A percentile compares a stretch with the other conserved stretches of the same genome.
Conservation (phyloP, 805 yeast genomes). For the Saccharomyces eubayanus region DNA sequence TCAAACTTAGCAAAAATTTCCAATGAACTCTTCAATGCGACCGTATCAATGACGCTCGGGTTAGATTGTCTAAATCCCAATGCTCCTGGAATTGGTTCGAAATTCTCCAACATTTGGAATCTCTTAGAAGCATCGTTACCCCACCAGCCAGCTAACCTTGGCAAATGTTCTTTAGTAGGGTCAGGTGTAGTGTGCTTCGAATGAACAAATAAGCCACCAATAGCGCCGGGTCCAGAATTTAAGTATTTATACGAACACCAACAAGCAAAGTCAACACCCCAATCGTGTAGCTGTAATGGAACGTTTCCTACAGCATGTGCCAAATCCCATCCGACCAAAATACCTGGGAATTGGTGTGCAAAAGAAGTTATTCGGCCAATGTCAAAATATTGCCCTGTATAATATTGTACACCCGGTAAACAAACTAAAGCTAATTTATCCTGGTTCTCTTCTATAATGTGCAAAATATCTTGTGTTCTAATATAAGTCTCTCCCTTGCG, state of each 20-base stretch:
- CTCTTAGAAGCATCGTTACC: constrained; percentile 67
- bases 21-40: constrained; percentile 59
- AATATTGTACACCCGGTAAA: constrained; percentile 84
- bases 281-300: constrained; percentile 65
- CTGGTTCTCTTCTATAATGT: constrained; percentile 44
- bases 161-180: constrained; percentile 33
- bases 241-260: constrained; percentile 92
- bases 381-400: constrained; percentile 82
- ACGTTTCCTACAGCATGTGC: constrained; percentile 95
- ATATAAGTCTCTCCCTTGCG: constrained; percentile 48
- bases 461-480: constrained; percentile 54
- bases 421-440: constrained; percentile 65
- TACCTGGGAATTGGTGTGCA: constrained; percentile 42
- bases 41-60: constrained; percentile 82
- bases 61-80: constrained; percentile 83
- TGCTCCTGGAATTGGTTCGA: constrained; percentile 79
- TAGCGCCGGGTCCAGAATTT: constrained; percentile 90
- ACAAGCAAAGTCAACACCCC: constrained; percentile 88
- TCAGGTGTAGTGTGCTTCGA: constrained; percentile 33
- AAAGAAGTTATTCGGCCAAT: constrained; percentile 58
- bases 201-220: constrained; percentile 79
- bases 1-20: constrained; percentile 52
- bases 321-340: constrained; percentile 84
- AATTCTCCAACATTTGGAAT: constrained; percentile 70
- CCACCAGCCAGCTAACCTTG: constrained; percentile 96